A percentile compares a stretch with the other conserved stretches of the same genome.
Conservation (phyloP, 2,329 filamentous ascomycete genomes). For the Exophiala dermatitidis region DNA sequence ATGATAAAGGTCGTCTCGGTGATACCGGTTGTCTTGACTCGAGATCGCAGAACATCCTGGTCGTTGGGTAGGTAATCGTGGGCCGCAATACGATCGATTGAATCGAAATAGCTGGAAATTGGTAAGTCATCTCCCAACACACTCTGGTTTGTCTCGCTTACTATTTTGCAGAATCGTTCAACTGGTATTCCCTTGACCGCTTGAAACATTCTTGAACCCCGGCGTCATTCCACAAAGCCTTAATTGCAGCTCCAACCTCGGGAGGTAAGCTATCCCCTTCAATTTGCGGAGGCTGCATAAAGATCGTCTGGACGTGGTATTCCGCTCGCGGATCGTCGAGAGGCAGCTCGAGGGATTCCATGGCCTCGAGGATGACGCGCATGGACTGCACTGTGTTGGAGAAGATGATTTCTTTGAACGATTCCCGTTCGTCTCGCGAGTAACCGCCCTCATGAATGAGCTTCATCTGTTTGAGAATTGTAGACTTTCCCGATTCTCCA, state of each 20-base stretch:
- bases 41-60: constrained; percentile 87
- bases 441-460: constrained; percentile 98
- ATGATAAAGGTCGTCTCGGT: constrained; percentile 96
- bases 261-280: constrained; percentile 91
- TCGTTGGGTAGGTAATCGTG: constrained; percentile 93
- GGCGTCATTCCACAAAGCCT: constrained; percentile 84
- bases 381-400: constrained; percentile 65
- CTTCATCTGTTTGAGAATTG: constrained; percentile 96
- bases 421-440: constrained; percentile 75
- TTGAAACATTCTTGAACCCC: constrained; percentile 95
- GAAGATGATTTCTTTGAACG: constrained; percentile 66
- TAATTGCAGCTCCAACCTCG: constrained; percentile 87
- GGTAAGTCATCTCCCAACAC: constrained; percentile 31
- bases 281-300: constrained; percentile 96
- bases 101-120: constrained; percentile 79
- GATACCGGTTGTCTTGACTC: constrained; percentile 97
- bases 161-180: constrained; percentile 96
- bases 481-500: constrained; percentile 95
- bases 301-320: constrained; percentile 96
- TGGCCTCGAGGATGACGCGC: constrained; percentile 63
- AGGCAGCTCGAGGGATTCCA: constrained; percentile 66
- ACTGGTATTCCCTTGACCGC: constrained; percentile 87
- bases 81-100: constrained; percentile 80
- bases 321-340: constrained; percentile 88
- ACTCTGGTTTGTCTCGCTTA: constrained; percentile 44